These are phyloP conservation scores for Phascolomyces articulosus DNA, from an alignment of 371 early-diverging fungal species.

Conservation along the genomic window DNA sequence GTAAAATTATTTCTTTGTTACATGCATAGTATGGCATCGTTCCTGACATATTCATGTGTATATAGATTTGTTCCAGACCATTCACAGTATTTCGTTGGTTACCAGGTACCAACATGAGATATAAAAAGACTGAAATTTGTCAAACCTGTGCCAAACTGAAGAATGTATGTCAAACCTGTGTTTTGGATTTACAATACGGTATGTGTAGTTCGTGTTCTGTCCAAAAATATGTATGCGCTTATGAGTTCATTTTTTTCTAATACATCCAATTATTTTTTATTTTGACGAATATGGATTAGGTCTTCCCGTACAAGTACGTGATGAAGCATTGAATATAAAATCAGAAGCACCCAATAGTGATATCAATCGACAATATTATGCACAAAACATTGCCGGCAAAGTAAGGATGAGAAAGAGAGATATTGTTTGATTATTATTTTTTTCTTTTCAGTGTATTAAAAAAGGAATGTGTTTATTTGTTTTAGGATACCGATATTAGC, in stretches of 20 bases:
- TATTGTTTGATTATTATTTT: too few relatives aligned
- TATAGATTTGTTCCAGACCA: conserved; percentile 84
- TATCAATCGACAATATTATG: conserved; percentile 88
- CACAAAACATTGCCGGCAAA: conserved; percentile 82
- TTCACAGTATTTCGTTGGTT: conserved; percentile 98
- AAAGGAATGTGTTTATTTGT: neutral
- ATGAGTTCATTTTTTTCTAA: neutral
- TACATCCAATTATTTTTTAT: too few relatives aligned
- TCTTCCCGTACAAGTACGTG: conserved; percentile 93
- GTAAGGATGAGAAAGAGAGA: conserved; percentile 35
- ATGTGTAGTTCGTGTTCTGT: conserved; percentile 2
- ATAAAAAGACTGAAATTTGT: conserved; percentile 97
- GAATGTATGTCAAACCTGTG: conserved; percentile 97
- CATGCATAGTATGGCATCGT: neutral
- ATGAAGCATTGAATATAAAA: conserved; percentile 77
- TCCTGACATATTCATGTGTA: neutral
- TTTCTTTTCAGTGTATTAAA: too few relatives aligned
- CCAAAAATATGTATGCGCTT: neutral
- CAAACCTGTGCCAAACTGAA: conserved; percentile 96
- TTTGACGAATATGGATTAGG: conserved; percentile 49
- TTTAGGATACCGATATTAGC: conserved; percentile 18
- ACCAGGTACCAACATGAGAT: conserved; percentile 93
- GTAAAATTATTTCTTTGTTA: neutral
- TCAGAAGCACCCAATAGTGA: conserved; percentile 82
- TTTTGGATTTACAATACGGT: conserved; percentile 94